Conservation (phyloP, 2,329 filamentous ascomycete genomes). For the Aspergillus sp. region DNA sequence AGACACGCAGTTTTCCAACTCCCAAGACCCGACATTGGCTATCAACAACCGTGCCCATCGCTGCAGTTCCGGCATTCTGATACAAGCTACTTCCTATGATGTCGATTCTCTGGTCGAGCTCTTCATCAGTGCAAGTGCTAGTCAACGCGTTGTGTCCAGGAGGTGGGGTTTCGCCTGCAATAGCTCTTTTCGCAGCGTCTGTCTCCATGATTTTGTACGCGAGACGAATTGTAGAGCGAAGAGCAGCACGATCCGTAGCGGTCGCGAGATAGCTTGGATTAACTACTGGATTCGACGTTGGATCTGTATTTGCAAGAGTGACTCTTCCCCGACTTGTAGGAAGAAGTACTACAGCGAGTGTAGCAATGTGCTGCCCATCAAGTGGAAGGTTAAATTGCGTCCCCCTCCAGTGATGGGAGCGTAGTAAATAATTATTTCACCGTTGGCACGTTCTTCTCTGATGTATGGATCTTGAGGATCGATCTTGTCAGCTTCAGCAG, state of each 20-base stretch:
- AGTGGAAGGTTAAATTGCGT: slow-evolving; percentile 4
- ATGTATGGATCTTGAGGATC: neutral
- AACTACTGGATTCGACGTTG: slow-evolving; percentile 12
- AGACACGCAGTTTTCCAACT: too few species aligned
- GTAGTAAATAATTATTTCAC: slow-evolving; percentile 4
- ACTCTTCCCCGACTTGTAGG: slow-evolving; percentile 20
- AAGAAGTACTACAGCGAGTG: slow-evolving; percentile 3
- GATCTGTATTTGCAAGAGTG: slow-evolving; percentile 12
- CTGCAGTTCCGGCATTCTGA: slow-evolving; percentile 6
- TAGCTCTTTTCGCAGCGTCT: slow-evolving; percentile 7
- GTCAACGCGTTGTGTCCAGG: slow-evolving; percentile 1
- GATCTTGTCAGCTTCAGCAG: neutral
- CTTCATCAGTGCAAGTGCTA: slow-evolving; percentile 1
- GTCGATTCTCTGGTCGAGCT: slow-evolving; percentile 5
- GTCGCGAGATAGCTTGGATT: slow-evolving; percentile 19
- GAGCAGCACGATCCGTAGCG: slow-evolving; percentile 16
- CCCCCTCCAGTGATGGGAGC: slow-evolving; percentile 7
- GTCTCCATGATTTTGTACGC: slow-evolving; percentile 4
- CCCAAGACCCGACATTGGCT: neutral
- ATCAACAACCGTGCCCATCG: slow-evolving; percentile 13
- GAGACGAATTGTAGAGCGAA: slow-evolving; percentile 8
- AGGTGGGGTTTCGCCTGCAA: slow-evolving; percentile 10
- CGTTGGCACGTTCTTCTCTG: too few species aligned
- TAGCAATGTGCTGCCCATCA: slow-evolving; percentile 14
- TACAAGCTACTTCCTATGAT: slow-evolving; percentile 5